Base-by-base conservation (phyloP, 768 basidiomycete species). In the Paxillus rubicundulus region DNA sequence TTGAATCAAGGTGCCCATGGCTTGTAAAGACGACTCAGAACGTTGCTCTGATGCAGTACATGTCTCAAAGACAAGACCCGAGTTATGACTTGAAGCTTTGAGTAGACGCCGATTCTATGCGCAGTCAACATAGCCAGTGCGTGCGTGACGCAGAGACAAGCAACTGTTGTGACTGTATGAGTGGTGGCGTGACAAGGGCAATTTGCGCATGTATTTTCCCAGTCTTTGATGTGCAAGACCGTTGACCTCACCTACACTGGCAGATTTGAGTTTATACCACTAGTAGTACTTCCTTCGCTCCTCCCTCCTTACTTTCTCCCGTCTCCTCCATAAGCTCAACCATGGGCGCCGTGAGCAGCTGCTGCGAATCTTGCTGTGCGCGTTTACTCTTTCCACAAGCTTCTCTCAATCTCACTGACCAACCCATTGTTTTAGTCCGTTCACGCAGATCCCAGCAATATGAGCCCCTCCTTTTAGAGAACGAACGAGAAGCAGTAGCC, bases 401-500 rank as follows among this genome's bases (percentile, higher is more conserved):
- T 50, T 28, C 45, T 2, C 32, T 32, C 28, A 52, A 24, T 39
- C 47, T 46, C 41, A 18, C 50, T 46, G 52, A 62, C 60, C 59
- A 54, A 60, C 54, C 53, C 50, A 57, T 69, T 46, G 53, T 56
- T 50, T 39, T 69, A 92, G 90, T 91, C 69, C 81, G 79, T 59
- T 86, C 89, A 66, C 87, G 86, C 68, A 86, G 81, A 78, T 87
- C 89, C 60, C 89, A 92, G 70, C 79, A 86, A 45, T 93, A 92
- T 65, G 91, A 94, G 66, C 91, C 91, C 18, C 70, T 94, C 51
- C 78, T 94, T 39, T 73, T 92, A 47, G 91, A 94, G 76, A 92
- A 91, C 67, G 96, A 99, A 77, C 82, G 96, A 55, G 96, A 98
- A 73, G 96, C 96, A 5, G 97, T 99, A 16, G 96, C 96, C 40